Evolutionary conservation across 345 rosid species (phyloP).

Genomic region (Heritiera fomes): DNA sequence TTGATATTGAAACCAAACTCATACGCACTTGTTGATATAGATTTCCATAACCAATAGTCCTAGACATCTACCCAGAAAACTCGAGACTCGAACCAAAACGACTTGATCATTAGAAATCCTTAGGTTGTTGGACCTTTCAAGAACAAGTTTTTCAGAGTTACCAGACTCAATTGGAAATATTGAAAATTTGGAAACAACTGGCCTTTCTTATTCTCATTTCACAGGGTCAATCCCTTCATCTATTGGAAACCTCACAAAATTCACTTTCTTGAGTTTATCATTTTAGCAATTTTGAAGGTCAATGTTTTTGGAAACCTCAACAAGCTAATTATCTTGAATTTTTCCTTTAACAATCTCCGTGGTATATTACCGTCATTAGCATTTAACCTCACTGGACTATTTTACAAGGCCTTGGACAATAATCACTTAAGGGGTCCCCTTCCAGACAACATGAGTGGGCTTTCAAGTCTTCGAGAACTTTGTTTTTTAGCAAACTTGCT

Average conservation of each 20-base stretch:
- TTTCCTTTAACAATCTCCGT: constrained; percentile 8
- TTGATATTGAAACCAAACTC: too few species aligned
- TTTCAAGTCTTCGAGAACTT: neutral
- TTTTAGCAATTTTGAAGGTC: neutral
- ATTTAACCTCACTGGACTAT: neutral
- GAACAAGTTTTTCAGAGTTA: neutral
- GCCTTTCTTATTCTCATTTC: neutral
- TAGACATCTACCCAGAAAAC: too few species aligned
- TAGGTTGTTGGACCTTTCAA: too few species aligned
- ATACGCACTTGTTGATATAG: too few species aligned
- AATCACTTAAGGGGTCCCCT: constrained; percentile 6
- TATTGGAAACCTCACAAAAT: neutral
- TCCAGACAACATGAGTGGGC: neutral
- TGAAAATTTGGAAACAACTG: neutral
- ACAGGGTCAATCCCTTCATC: constrained; percentile 9
- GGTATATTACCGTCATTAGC: constrained; percentile 30
- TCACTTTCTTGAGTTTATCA: neutral
- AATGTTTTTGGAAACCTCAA: neutral
- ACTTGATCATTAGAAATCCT: too few species aligned
- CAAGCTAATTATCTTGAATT: neutral
- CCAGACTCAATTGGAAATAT: neutral
- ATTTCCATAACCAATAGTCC: too few species aligned
- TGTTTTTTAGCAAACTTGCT: neutral
- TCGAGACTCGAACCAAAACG: too few species aligned
- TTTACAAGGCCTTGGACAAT: neutral